These are phyloP conservation scores for Middelhovenomyces tepae DNA, from an alignment of 805 yeast genomes.

Conservation along the genomic window DNA sequence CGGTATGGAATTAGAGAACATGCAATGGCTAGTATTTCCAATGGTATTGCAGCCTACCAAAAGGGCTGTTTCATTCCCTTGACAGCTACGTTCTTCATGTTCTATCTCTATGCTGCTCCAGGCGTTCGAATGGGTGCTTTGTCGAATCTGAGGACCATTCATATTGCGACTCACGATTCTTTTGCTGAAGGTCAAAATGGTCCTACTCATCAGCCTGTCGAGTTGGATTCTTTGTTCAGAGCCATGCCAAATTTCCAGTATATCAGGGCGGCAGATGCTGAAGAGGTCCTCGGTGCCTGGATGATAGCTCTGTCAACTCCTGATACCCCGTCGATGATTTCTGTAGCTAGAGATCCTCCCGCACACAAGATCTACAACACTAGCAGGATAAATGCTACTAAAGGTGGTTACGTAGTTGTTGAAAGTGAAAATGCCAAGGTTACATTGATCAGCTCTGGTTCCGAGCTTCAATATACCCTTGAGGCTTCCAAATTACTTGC, in stretches of 20 bases:
- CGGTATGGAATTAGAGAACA: conserved; percentile 98
- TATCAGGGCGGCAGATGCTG: conserved; percentile 44
- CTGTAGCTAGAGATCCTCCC: too few species aligned
- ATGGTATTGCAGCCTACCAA: conserved; percentile 51
- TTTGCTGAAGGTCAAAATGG: conserved; percentile 50
- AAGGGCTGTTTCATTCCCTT: conserved; percentile 33
- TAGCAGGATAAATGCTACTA: conserved; percentile 3
- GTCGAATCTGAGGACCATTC: conserved; percentile 35
- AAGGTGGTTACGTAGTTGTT: conserved; percentile 10
- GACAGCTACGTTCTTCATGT: conserved; percentile 33
- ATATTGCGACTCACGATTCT: conserved; percentile 48
- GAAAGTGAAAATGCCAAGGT: conserved; percentile 10
- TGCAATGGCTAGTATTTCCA: conserved; percentile 96
- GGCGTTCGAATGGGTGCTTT: conserved; percentile 43
- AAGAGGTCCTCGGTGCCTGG: conserved; percentile 45
- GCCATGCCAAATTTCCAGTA: conserved; percentile 40
- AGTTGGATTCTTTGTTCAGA: conserved; percentile 39
- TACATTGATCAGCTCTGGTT: conserved; percentile 12
- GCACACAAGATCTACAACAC: conserved; percentile 6
- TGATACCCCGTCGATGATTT: conserved; percentile 51
- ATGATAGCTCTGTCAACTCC: conserved; percentile 42
- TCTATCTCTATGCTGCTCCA: conserved; percentile 38
- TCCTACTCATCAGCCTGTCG: conserved; percentile 49
- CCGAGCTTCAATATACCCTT: conserved; percentile 29
- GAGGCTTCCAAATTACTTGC: conserved; percentile 34